Conservation (phyloP, 495 filamentous ascomycete species). For the Penicillium canariense region DNA sequence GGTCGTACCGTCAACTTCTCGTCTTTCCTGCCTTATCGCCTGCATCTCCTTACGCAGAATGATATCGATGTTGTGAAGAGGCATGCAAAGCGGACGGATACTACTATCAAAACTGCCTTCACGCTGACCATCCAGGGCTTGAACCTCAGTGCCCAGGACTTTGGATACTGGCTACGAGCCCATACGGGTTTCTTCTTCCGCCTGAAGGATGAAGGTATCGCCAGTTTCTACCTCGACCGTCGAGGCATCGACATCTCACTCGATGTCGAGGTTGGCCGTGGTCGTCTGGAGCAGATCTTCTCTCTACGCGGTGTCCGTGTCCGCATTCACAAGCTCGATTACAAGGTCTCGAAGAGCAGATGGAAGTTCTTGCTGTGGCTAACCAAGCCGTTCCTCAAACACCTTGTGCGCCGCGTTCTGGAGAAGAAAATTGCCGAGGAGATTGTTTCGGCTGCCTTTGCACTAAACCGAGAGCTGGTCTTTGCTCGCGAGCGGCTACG, state of each 20-base stretch:
- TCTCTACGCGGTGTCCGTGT: constrained; percentile 73
- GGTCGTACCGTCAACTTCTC: constrained; percentile 79
- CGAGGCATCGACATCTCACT: constrained; percentile 83
- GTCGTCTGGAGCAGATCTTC: constrained; percentile 74
- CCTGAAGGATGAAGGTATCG: constrained; percentile 77
- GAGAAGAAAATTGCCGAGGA: constrained; percentile 73
- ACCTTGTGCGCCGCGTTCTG: constrained; percentile 71
- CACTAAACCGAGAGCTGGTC: constrained; percentile 78
- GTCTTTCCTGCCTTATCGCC: constrained; percentile 83
- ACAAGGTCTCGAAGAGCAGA: constrained; percentile 68
- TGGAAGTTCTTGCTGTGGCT: constrained; percentile 78
- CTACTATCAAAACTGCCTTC: constrained; percentile 64
- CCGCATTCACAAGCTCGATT: constrained; percentile 81
- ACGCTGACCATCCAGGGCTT: constrained; percentile 77
- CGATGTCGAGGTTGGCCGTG: constrained; percentile 74
- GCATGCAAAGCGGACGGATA: constrained; percentile 63
- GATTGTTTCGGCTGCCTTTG: constrained; percentile 65
- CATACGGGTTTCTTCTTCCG: constrained; percentile 66
- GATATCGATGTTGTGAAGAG: constrained; percentile 82
- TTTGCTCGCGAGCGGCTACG: constrained; percentile 84
- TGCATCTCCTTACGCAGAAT: constrained; percentile 79
- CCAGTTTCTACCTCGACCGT: constrained; percentile 78
- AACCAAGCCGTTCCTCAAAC: constrained; percentile 79
- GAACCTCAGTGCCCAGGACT: constrained; percentile 75
- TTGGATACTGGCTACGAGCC: constrained; percentile 74